Conservation (phyloP, 2,329 filamentous ascomycete genomes). For the Zasmidium angulare region DNA sequence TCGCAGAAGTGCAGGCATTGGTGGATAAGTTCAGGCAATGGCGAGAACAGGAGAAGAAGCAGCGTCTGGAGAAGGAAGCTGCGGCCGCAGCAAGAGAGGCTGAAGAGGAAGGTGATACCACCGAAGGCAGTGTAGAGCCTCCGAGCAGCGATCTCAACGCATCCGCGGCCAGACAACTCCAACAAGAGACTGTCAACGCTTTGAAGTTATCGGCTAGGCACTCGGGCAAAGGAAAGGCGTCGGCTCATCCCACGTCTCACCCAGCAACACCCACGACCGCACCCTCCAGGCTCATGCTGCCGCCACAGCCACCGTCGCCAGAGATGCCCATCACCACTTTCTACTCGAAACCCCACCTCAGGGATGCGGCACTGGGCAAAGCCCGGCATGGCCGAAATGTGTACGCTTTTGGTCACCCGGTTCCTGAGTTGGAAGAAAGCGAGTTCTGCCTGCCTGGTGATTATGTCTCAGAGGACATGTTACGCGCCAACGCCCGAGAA, state of each 20-base stretch:
- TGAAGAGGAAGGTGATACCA: constrained; percentile 40
- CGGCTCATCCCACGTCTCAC: constrained; percentile 18
- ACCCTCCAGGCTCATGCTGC: constrained; percentile 19
- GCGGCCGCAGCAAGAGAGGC: constrained; percentile 52
- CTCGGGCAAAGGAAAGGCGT: constrained; percentile 37
- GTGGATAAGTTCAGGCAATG: constrained; percentile 85
- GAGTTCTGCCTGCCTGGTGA: constrained; percentile 77
- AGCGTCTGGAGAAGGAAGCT: constrained; percentile 74
- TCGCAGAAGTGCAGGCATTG: constrained; percentile 76
- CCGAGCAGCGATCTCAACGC: constrained; percentile 71
- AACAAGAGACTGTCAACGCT: constrained; percentile 65
- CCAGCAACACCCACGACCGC: constrained; percentile 16
- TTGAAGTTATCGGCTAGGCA: constrained; percentile 35
- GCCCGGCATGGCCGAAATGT: constrained; percentile 68
- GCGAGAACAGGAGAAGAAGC: constrained; percentile 84
- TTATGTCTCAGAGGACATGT: constrained; percentile 49
- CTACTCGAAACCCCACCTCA: constrained; percentile 75
- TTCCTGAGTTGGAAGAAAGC: constrained; percentile 69
- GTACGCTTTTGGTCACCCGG: constrained; percentile 75
- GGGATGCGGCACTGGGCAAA: constrained; percentile 74
- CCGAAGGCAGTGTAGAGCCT: constrained; percentile 47
- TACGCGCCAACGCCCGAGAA: constrained; percentile 61
- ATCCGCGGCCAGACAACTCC: constrained; percentile 71
- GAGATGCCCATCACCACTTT: constrained; percentile 70
- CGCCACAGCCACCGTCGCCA: constrained; percentile 30